Evolutionary conservation across 495 filamentous ascomycete species (phyloP).

Genomic region (Tuber indicum): DNA sequence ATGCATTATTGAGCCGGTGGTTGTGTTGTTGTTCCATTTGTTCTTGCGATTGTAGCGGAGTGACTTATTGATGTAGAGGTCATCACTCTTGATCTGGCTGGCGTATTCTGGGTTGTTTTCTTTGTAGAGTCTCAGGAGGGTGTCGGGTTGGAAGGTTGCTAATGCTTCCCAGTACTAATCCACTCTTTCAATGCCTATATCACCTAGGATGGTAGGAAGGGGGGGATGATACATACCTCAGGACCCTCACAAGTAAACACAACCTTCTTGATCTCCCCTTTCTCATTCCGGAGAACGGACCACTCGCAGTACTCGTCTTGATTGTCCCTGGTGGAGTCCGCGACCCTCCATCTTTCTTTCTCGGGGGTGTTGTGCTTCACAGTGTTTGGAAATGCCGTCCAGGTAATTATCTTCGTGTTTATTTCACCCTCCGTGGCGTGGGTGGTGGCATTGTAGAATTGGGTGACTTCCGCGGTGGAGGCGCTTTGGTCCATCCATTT

Average conservation of each 20-base stretch:
- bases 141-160: conserved; percentile 7
- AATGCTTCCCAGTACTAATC: conserved; percentile 15
- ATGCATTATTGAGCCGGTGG: conserved; percentile 17
- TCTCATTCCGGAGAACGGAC: conserved; percentile 11
- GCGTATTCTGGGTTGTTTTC: conserved; percentile 14
- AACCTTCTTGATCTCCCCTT: conserved; percentile 12
- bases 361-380: neutral
- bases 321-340: conserved; percentile 2
- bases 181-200: neutral
- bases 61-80: neutral
- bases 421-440: neutral
- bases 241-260: conserved; percentile 19
- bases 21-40: conserved; percentile 15
- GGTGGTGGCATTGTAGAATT: conserved; percentile 15
- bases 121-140: conserved; percentile 16
- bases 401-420: conserved; percentile 1
- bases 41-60: neutral
- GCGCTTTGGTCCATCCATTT: neutral
- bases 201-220: neutral
- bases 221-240: conserved; percentile 9
- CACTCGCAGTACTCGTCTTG: conserved; percentile 25
- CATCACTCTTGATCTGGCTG: conserved; percentile 16
- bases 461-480: neutral
- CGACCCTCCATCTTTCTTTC: conserved; percentile 14
- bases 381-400: conserved; percentile 12